phyloP scores from a whole-genome alignment of 192 early-diverging fungal genomes.

The Backusella parvicylindrica region DNA sequence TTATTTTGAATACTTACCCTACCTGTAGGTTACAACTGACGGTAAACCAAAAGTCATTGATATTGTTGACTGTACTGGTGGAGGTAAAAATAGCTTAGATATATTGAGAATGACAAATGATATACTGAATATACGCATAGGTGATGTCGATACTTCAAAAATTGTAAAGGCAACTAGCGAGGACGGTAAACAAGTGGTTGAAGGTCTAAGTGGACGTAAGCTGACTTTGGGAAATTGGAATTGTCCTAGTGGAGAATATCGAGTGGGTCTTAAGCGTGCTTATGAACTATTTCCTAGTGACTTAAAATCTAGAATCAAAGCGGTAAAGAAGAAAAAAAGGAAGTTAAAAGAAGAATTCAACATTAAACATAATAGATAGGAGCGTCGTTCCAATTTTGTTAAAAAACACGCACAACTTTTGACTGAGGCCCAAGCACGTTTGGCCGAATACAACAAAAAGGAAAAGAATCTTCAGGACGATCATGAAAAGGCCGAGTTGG shows the following conservation, averaged over 20 bases:
- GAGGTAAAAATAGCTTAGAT: constrained; percentile 29
- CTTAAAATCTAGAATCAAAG: constrained; percentile 45
- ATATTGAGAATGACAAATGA: background rate
- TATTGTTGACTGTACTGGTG: constrained; percentile 93
- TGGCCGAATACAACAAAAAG: constrained; percentile 43
- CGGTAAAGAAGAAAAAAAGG: constrained; percentile 34
- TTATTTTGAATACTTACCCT: background rate
- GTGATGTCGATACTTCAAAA: constrained; percentile 64
- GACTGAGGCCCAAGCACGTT: constrained; percentile 40
- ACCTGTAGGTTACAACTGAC: constrained; percentile 64
- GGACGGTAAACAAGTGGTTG: constrained; percentile 44
- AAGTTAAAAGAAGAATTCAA: background rate
- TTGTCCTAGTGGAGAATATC: constrained; percentile 82
- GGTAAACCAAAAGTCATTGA: constrained; percentile 91
- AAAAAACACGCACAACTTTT: constrained; percentile 42
- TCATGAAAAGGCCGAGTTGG: constrained; percentile 53
- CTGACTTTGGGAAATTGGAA: constrained; percentile 71
- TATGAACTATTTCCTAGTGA: constrained; percentile 71
- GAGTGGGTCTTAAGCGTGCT: constrained; percentile 75
- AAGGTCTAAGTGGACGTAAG: constrained; percentile 72
- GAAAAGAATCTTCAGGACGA: constrained; percentile 26
- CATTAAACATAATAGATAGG: constrained; percentile 28
- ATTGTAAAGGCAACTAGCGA: constrained; percentile 51
- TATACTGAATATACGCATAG: constrained; percentile 15
- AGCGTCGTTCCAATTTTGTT: constrained; percentile 44